Evolutionary conservation across 768 basidiomycete genomes (phyloP), one percentile per base, ranked within the genome.

Genomic region (Vishniacozyma victoriae): DNA sequence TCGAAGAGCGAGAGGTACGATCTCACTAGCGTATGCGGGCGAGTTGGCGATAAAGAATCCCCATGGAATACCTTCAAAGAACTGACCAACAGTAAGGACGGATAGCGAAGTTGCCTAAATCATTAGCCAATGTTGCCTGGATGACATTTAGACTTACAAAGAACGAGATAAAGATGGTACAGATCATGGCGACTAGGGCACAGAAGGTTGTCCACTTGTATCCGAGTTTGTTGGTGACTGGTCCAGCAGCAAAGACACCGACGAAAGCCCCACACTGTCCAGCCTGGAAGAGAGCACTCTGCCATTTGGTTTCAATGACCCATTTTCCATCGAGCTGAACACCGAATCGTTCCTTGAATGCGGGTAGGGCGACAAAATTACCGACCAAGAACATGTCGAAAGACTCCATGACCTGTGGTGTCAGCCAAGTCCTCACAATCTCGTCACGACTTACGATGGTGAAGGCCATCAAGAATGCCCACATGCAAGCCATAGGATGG

Each of bases 11-110:
- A 71, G 43, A 5, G 70, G 70, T n/a, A 59, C 57, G 43, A 71
- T 67, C 42, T 71, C 70, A 47, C 47, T 50, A 41, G 59, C 61
- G 53, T 67, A 67, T 5, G 65, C 60, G 5, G 60, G 64, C 11
- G 62, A 48, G 50, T 54, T 64, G 46, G 65, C 59, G 46, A 64
- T 59, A 47, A 65, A 69, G 46, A 66, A 59, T 37, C 67, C 67
- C 61, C 62, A 66, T 15, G 59, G 51, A 4, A 65, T 24, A 46
- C 66, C 67, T 33, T 62, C 58, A 45, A 66, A 54, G 15, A 69
- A 44, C 37, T 69, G 59, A 15, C 54, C 52, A 23, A 52, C 63
- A 41, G 63, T 58, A 45, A 64, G 62, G 24, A 62, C 25, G 5
- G 54, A 48, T 26, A 68, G 52, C 4, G 63, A 60, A 23, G 60